Evolutionary conservation across 2,329 filamentous ascomycete species (phyloP), one percentile per base, ranked within the genome.

Genomic region (Hypoxylon sp.): DNA sequence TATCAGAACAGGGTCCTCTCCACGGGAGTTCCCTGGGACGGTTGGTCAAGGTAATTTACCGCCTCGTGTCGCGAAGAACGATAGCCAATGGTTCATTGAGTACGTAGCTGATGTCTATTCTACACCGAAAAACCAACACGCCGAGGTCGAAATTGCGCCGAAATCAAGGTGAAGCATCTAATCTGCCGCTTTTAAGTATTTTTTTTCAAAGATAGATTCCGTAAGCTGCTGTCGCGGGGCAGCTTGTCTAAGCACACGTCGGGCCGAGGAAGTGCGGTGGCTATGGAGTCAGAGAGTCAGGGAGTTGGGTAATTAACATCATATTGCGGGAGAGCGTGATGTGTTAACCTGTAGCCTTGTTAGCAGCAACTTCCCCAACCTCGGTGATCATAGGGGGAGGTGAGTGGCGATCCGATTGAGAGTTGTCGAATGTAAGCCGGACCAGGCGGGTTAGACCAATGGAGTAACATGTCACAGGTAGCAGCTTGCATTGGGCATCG

Each of bases 361-460:
- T 17, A 22, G 20, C 22, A 30, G 26, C 22, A 37, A 28, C 17
- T n/a, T 7, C 20, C 17, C 26, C 22, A 13, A 6, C 34, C 13
- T 59, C 41, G 32, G 41, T 41, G 30, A 34, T 28, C 6, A 39
- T 32, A n/a, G 28, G 6, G 37, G 44, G 37, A 17, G 28, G 7
- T 30, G 15, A 10, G 22, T 13, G 30, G 24, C 22, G 48, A 28
- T 47, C 39, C n/a, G 32, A 20, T 22, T 32, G 17, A 20, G 37
- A 20, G 24, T n/a, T 20, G 39, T 37, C 15, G 24, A 13, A n/a
- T 39, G 20, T 43, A 47, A 17, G 32, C n/a, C 7, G 30, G 20
- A 52, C n/a, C 15, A 34, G 46, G 46, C 28, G 46, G 24, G 13
- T 17, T 30, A 41, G n/a, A 41, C 37, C 37, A 41, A 41, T 41